These are phyloP conservation scores for Carallia brachiata DNA, from an alignment of 345 rosid genomes.

Conservation along the genomic window DNA sequence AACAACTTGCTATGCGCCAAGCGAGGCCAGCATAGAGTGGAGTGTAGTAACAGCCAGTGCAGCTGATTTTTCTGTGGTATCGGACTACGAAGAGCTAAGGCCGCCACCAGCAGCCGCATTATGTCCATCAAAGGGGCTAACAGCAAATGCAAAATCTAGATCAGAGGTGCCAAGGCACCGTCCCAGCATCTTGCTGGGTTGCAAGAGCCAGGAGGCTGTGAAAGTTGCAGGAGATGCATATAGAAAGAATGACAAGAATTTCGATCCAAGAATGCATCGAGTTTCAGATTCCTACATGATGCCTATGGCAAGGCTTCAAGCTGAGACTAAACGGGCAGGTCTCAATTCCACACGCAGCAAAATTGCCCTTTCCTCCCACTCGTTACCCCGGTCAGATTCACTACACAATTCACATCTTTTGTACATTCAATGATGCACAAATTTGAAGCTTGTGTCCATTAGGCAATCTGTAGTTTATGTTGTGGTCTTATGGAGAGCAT, in stretches of 20 bases:
- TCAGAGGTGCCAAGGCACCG: conserved; percentile 36
- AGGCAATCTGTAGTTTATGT: too few relatives aligned
- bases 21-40: conserved; percentile 92
- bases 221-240: conserved; percentile 59
- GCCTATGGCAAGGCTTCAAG: conserved; percentile 38
- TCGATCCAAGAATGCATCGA: conserved; percentile 19
- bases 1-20: conserved; percentile 63
- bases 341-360: conserved; percentile 33
- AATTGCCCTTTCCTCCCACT: conserved; percentile 26
- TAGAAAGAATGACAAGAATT: conserved; percentile 33
- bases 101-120: conserved; percentile 22
- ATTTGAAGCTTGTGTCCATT: background rate
- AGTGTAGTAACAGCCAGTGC: conserved; percentile 87
- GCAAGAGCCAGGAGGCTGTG: conserved; percentile 70
- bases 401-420: conserved; percentile 31
- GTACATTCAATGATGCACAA: conserved; percentile 30
- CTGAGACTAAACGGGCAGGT: conserved; percentile 38
- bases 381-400: conserved; percentile 38
- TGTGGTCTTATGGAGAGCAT: too few relatives aligned
- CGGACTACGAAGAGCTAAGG: conserved; percentile 56
- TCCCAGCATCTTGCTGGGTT: conserved; percentile 49
- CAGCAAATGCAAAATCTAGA: conserved; percentile 23
- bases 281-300: conserved; percentile 25
- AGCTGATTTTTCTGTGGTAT: conserved; percentile 59
- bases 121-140: conserved; percentile 29